Base-by-base conservation (phyloP, 208 protist genomes). In the Leishmania lainsoni region DNA sequence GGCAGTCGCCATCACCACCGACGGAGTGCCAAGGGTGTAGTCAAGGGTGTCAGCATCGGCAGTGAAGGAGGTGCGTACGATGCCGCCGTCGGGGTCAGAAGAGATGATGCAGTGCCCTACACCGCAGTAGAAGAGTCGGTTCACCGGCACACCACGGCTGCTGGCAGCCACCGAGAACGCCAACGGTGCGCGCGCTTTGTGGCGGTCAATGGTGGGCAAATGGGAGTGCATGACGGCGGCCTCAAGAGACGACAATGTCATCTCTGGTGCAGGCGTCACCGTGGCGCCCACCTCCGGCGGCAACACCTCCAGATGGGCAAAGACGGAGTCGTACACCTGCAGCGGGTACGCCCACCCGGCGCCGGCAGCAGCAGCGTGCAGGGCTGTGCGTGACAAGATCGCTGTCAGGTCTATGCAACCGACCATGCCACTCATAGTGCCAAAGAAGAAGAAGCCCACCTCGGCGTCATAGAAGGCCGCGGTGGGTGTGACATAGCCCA, bases 401-500 rank as follows among this genome's bases (percentile, higher is more conserved):
- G 85, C 79, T 0, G 90, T 77, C 42, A 97, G 81, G 66, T 96
- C 91, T 59, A 97, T 86, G 54, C 84, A 90, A n/a, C 91, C 94
- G 45, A 96, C 66, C 14, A 81, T 89, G 17, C 94, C 94, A 39
- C 90, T 88, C 32, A 86, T 59, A 1, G 92, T 95, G 74, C 94
- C 94, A 72, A 97, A 97, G 63, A 94, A 91, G 73, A 85, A 81
- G 32, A 94, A 82, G 3, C 85, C 81, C 2, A 71, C 56, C 29
- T 90, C 85, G 32, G 73, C 71, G 35, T 94, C 89, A 69, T 92
- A 93, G 84, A 88, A 92, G 49, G 88, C 86, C 54, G 90, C 71
- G 10, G 86, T 96, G n/a, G 94, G 94, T 14, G 76, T 80, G 51
- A 93, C 83, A 78, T 94, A 96, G 80, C 92, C 91, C 68, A 94